Evolutionary conservation across 2,329 filamentous ascomycete species (phyloP), one percentile per base, ranked within the genome.

Genomic region (Magnaporthiopsis incrustans): DNA sequence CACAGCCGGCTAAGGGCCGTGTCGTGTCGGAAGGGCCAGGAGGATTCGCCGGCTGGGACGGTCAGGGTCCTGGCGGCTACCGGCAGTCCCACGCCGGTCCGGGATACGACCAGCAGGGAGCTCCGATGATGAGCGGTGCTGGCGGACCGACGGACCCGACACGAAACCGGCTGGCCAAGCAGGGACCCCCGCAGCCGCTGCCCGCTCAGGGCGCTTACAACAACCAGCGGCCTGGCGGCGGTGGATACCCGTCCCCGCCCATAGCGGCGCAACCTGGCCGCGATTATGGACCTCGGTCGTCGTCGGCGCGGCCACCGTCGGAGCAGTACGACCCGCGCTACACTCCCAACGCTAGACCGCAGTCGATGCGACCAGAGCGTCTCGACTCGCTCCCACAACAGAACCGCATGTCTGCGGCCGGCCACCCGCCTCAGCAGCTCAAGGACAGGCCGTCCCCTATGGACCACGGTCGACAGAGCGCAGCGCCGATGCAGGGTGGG

Each of bases 1-100:
- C 71, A 60, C 77, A 81, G 26, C 67, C 68, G 1, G 66, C 73
- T 30, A 78, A 79, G 12, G 76, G 75, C 53, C 79, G 81, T 60
- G 72, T 78, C 22, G 70, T 73, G 14, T 81, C 79, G 12, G 73
- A 32, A 26, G 33, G 38, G 1, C 59, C 58, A 3, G 58, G 58
- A 27, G 26, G 27, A 32, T 27, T 32, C 11, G 26, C 75, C 22
- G 78, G 79, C 25, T 82, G 78, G 76, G 78, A 79, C 0, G 67
- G 18, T 8, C 44, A 53, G 10, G 44, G 44, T 1, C 18, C 44
- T 2, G 44, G 44, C 18, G 44, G 44, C 22, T 53, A 53, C 44
- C 44, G 44, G 44, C 44, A 53, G 44, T 53, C 64, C 14, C 11
- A 57, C 57, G 71, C 71, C 67, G 70, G 63, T 72, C 74, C 64